Evolutionary conservation across 129 eudicot genomes (phyloP), one percentile per base, ranked within the genome.

Genomic region (Lactuca saligna): DNA sequence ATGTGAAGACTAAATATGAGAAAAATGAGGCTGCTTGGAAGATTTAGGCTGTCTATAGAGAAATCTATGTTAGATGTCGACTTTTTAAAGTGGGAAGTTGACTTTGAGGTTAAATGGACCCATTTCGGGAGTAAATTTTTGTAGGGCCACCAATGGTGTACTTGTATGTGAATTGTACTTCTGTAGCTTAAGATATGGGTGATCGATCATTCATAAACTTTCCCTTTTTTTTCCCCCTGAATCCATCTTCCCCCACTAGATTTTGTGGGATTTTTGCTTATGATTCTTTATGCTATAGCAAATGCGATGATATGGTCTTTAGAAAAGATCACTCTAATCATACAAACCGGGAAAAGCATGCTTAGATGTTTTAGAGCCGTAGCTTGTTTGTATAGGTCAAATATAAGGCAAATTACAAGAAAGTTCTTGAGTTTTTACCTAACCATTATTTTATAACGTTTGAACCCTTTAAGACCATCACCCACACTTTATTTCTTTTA

Each of bases 61-160:
- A 53, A 55, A 55, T 41, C 60, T 67, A 4, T 58, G 79, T 57
- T 55, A 32, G 37, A 34, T 68, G 72, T 73, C 66, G 71, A 73
- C 78, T 54, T 54, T 37, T 17, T 37, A 16, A 38, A 15, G 33
- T 16, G 13, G 14, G 5, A 50, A 50, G 73, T 75, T 75, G 74
- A 67, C 74, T 59, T 65, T 54, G 3, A 25, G 53, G 33, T 61
- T 63, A 4, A 25, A 50, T 37, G 69, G 69, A 33, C 78, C 78
- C 78, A 55, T 65, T 57, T n/a, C 7, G 50, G 8, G 12, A 35
- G 37, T 35, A 38, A 17, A 17, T 49, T 61, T 75, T 75, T 68
- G 68, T 59, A 59, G 80, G 66, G 49, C 69, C 80, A 68, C 63
- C 37, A 29, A 38, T 49, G 48, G 15, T 61, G 70, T 63, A 38